Conservation (phyloP, 345 rosid species). For the Boechera divaricarpa region DNA sequence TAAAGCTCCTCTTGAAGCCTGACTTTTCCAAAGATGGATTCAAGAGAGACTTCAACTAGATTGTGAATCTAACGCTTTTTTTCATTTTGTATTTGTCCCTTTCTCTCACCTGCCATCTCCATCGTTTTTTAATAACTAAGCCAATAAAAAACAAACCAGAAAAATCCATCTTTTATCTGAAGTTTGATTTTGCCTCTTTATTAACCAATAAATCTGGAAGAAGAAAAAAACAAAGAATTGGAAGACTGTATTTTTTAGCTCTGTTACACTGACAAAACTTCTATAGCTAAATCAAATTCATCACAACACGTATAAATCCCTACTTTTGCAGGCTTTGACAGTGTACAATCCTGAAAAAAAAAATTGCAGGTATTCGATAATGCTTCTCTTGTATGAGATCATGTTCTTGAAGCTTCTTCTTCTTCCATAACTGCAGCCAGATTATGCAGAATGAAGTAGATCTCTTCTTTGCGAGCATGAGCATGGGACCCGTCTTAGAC, state of each 20-base stretch:
- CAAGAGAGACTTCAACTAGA: constrained; percentile 16
- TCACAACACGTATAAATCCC: constrained; percentile 29
- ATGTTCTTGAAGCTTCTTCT: constrained; percentile 47
- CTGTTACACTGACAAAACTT: constrained; percentile 41
- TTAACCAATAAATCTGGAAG: constrained; percentile 24
- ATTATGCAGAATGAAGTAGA: constrained; percentile 53
- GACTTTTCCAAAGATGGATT: background rate
- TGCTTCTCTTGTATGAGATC: constrained; percentile 28
- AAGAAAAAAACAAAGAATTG: constrained; percentile 13
- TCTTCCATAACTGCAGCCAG: constrained; percentile 55
- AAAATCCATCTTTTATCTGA: background rate
- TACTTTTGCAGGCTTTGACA: constrained; percentile 41
- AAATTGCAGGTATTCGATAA: constrained; percentile 24
- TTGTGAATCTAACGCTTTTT: background rate
- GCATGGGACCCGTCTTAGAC: constrained; percentile 59
- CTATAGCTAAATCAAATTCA: constrained; percentile 34
- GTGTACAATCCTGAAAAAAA: constrained; percentile 34
- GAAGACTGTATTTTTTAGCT: constrained; percentile 33
- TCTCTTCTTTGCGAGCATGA: constrained; percentile 58
- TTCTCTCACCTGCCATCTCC: constrained; percentile 4
- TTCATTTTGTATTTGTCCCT: constrained; percentile 3
- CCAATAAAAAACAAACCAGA: background rate
- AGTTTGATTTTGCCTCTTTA: constrained; percentile 17
- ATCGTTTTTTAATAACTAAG: background rate
- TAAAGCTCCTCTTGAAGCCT: background rate